These are phyloP conservation scores for Lunularia cruciata DNA, from an alignment of 225 moss, liverwort and hornwort species.

Conservation along the genomic window DNA sequence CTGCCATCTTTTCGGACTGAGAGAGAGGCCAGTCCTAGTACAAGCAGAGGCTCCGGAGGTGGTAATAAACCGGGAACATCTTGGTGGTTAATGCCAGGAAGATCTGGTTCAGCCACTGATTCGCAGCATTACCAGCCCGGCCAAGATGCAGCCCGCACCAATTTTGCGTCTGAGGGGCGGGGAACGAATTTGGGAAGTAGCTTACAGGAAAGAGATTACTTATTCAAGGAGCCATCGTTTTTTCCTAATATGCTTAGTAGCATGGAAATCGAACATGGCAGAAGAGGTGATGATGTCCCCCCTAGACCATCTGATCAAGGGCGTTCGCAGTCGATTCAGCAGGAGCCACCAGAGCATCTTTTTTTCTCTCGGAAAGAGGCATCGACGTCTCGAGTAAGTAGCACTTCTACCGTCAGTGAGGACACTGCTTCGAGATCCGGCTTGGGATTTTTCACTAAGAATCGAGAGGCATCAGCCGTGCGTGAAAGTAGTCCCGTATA, in stretches of 20 bases:
- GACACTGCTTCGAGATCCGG: constrained; percentile 39
- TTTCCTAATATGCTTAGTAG: constrained; percentile 52
- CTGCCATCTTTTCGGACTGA: constrained; percentile 35
- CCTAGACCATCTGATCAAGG: constrained; percentile 36
- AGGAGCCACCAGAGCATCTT: constrained; percentile 36
- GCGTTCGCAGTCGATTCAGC: constrained; percentile 27
- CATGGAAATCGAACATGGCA: constrained; percentile 44
- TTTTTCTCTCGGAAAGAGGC: constrained; percentile 32
- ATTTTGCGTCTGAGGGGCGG: constrained; percentile 37
- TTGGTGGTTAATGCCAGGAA: constrained; percentile 46
- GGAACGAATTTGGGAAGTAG: constrained; percentile 35
- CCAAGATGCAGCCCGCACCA: constrained; percentile 29
- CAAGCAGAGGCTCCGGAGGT: constrained; percentile 27
- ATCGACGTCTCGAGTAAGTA: constrained; percentile 33
- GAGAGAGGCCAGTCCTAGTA: constrained; percentile 40
- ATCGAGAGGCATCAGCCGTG: constrained; percentile 15
- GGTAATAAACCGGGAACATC: constrained; percentile 31
- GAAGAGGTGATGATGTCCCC: constrained; percentile 27
- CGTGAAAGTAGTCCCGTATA: constrained; percentile 25
- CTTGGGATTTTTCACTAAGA: constrained; percentile 25
- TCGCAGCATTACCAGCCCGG: constrained; percentile 24
- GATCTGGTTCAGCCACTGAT: constrained; percentile 16
- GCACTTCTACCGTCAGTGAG: constrained; percentile 35
- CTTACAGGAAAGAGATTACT: constrained; percentile 38
- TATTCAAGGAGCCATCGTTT: constrained; percentile 46